Evolutionary conservation across 2,329 filamentous ascomycete genomes (phyloP).

Genomic region (Curvularia spicifera): DNA sequence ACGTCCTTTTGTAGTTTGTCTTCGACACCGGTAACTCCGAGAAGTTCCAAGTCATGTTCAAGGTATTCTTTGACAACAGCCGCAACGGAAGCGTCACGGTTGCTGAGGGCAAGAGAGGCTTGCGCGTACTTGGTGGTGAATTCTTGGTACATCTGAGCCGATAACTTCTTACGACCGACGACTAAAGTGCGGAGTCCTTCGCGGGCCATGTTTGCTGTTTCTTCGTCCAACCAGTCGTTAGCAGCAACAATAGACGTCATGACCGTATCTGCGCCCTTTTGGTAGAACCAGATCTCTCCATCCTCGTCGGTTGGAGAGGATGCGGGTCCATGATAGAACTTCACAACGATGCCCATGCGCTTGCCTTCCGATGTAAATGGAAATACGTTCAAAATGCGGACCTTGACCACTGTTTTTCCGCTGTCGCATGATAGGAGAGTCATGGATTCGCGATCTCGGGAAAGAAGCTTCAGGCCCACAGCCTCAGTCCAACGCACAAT

Average conservation of each 20-base stretch:
- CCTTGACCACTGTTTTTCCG: conserved; percentile 77
- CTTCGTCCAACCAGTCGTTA: conserved; percentile 98
- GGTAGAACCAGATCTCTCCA: conserved; percentile 96
- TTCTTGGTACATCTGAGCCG: conserved; percentile 76
- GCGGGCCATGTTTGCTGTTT: conserved; percentile 98
- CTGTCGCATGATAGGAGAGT: conserved; percentile 77
- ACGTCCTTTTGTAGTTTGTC: conserved; percentile 96
- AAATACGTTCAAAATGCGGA: conserved; percentile 90
- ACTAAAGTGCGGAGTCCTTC: conserved; percentile 94
- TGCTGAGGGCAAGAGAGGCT: conserved; percentile 79
- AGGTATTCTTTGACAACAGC: conserved; percentile 79
- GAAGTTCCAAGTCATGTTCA: conserved; percentile 85
- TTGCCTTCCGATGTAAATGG: conserved; percentile 98
- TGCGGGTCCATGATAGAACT: conserved; percentile 65
- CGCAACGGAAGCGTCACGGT: conserved; percentile 82
- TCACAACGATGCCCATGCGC: conserved; percentile 95
- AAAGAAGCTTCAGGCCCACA: conserved; percentile 82
- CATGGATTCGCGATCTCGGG: conserved; percentile 88
- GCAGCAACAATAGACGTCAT: conserved; percentile 95
- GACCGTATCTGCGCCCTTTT: conserved; percentile 97
- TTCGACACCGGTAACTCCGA: conserved; percentile 97
- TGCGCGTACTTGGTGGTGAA: conserved; percentile 78
- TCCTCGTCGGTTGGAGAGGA: conserved; percentile 57
- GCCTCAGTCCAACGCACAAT: conserved; percentile 96
- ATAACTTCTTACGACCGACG: conserved; percentile 88